Conservation (phyloP, 2,329 filamentous ascomycete species). For the Neofusicoccum cordaticola region DNA sequence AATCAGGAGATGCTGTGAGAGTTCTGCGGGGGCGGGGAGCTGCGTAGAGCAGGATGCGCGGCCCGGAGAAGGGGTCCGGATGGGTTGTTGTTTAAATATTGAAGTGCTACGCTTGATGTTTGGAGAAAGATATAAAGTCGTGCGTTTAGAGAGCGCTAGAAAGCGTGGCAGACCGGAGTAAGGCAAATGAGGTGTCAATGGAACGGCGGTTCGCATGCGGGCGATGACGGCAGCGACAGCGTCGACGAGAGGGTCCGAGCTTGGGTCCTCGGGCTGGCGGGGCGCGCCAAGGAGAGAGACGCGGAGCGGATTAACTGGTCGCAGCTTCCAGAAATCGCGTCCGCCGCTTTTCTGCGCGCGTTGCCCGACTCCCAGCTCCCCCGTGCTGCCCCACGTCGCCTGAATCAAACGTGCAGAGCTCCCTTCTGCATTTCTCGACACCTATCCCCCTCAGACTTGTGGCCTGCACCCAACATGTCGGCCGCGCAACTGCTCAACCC, state of each 20-base stretch:
- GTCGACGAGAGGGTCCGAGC: neutral
- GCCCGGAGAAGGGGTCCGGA: too few species aligned
- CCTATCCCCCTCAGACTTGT: neutral
- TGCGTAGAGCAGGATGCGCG: neutral
- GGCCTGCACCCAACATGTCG: conserved; percentile 63
- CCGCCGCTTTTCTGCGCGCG: conserved; percentile 17
- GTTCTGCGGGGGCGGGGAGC: neutral
- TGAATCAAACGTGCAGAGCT: neutral
- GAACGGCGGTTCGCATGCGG: neutral
- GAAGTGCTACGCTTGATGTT: too few species aligned
- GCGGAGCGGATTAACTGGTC: conserved; percentile 12
- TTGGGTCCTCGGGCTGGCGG: neutral
- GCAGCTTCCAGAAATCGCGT: conserved; percentile 15
- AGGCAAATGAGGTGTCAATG: neutral
- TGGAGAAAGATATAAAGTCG: too few species aligned
- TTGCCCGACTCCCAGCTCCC: conserved; percentile 12
- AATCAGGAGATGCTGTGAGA: neutral
- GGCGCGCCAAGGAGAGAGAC: neutral
- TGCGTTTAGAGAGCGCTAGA: neutral
- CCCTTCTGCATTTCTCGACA: conserved; percentile 3
- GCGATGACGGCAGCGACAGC: conserved; percentile 8
- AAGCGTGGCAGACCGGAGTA: neutral
- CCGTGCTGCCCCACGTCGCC: conserved; percentile 2
- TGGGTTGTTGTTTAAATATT: neutral
- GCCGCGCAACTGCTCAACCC: conserved; percentile 97